Percentiles rank a stretch among this genome's conserved stretches.
Conservation (phyloP, 148 eudicot species). For the Chenopodium album region DNA sequence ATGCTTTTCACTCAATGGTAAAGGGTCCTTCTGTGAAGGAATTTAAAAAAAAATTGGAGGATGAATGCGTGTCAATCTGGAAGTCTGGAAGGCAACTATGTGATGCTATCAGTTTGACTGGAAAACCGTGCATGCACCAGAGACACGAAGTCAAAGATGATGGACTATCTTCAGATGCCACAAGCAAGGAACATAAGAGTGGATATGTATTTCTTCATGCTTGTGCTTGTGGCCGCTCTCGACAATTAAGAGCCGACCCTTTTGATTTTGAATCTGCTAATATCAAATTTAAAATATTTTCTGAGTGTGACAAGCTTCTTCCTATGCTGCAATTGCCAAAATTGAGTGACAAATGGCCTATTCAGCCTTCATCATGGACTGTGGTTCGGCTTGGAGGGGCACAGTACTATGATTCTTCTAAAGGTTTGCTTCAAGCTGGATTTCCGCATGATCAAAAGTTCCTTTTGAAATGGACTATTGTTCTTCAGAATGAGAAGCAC, state of each 20-base stretch:
- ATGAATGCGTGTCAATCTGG: conserved; percentile 79
- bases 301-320: conserved; percentile 81
- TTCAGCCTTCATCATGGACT: conserved; percentile 62
- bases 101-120: conserved; percentile 92
- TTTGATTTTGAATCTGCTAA: conserved; percentile 89
- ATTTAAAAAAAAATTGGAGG: conserved; percentile 65
- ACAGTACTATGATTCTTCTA: conserved; percentile 75
- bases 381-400: conserved; percentile 69
- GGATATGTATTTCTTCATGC: conserved; percentile 94
- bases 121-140: conserved; percentile 83
- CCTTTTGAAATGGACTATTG: conserved; percentile 72
- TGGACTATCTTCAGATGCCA: conserved; percentile 33
- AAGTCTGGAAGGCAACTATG: conserved; percentile 83
- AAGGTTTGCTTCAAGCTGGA: conserved; percentile 88
- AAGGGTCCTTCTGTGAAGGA: conserved; percentile 74
- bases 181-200: conserved; percentile 61
- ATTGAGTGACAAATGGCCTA: conserved; percentile 39
- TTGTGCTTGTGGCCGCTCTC: conserved; percentile 95
- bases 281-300: conserved; percentile 43
- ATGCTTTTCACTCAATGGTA: conserved; percentile 67
- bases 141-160: conserved; percentile 53
- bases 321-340: conserved; percentile 62
- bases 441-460: conserved; percentile 68
- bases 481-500: conserved; percentile 54
- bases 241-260: conserved; percentile 67